Evolutionary conservation across 1,139 yeast species (phyloP), one percentile per base, ranked within the genome.

Genomic region (Groenewaldozyma sp.): DNA sequence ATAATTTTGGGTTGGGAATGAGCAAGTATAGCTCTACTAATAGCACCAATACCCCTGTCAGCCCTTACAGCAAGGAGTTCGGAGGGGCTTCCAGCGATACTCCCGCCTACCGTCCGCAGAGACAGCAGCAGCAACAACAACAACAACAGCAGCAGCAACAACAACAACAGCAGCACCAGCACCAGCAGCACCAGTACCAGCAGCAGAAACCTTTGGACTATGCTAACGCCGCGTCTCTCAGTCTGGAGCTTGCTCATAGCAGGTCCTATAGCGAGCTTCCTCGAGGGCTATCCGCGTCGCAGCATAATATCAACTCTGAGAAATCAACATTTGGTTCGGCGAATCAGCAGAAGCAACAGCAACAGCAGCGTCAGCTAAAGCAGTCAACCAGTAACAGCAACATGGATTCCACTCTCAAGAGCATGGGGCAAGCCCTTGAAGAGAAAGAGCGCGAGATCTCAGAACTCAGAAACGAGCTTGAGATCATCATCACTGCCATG

Each of bases 401-500:
- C 7, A 39, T 50, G 19, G 57, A 54, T 21, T 38, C 40, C n/a
- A 50, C 50, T 33, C 75, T 72, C 50, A 64, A 64, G 44, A 73
- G 73, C 46, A 62, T 77, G 50, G 65, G 76, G 4, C 64, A 63
- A 41, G 64, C 73, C n/a, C 61, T 77, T 39, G 68, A 68, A 38
- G 67, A 66, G 29, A 74, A 75, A 39, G 73, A 73, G 26, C 55
- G 59, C 18, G 84, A 81, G 50, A 63, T 81, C 43, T 70, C 70
- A 13, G 78, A 75, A 24, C 73, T 84, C 2, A 79, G 77, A 46
- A 54, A 63, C 21, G 67, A 82, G 47, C 62, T 82, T 37, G 93
- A 82, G 51, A 71, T 82, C 14, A 52, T 82, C n/a, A 54, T 80
- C 21, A 71, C 78, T 2, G 76, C 80, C 0, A 56, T 72, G 19